Evolutionary conservation across 257 asterid genomes (phyloP).

Genomic region (Cynanchum wilfordii): DNA sequence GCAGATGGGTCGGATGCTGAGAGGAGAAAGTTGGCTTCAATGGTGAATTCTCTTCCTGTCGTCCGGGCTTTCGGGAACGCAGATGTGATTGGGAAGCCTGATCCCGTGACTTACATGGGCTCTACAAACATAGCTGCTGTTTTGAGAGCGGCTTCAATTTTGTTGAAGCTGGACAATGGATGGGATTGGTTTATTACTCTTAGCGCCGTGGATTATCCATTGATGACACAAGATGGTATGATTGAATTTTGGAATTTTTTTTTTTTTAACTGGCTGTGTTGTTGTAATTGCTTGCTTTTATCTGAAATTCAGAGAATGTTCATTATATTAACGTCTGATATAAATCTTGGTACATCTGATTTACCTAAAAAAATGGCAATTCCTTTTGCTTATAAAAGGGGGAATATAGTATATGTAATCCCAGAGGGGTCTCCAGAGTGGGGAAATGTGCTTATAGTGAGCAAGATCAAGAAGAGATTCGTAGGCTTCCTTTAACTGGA

Average conservation of each 20-base stretch:
- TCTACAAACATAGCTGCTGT: conserved; percentile 76
- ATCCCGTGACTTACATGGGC: conserved; percentile 91
- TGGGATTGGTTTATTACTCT: conserved; percentile 98
- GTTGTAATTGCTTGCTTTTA: neutral
- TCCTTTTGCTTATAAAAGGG: neutral
- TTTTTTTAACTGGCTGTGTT: conserved; percentile 16
- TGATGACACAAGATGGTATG: conserved; percentile 95
- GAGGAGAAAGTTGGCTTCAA: conserved; percentile 57
- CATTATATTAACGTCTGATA: neutral
- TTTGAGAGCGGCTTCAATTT: conserved; percentile 75
- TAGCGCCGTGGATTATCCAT: conserved; percentile 85
- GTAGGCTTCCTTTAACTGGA: neutral
- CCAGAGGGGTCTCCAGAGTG: neutral
- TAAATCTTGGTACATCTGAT: neutral
- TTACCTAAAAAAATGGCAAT: neutral
- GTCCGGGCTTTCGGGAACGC: conserved; percentile 81
- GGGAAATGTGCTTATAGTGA: neutral
- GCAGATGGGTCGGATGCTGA: conserved; percentile 68
- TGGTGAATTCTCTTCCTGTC: conserved; percentile 71
- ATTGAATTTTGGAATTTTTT: conserved; percentile 8
- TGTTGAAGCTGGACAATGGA: conserved; percentile 70
- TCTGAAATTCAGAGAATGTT: neutral
- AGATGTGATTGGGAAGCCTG: conserved; percentile 96
- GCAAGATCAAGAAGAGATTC: neutral
- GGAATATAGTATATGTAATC: neutral